Evolutionary conservation across 805 yeast species (phyloP), one percentile per base, ranked within the genome.

Genomic region (Ogataea corticis): DNA sequence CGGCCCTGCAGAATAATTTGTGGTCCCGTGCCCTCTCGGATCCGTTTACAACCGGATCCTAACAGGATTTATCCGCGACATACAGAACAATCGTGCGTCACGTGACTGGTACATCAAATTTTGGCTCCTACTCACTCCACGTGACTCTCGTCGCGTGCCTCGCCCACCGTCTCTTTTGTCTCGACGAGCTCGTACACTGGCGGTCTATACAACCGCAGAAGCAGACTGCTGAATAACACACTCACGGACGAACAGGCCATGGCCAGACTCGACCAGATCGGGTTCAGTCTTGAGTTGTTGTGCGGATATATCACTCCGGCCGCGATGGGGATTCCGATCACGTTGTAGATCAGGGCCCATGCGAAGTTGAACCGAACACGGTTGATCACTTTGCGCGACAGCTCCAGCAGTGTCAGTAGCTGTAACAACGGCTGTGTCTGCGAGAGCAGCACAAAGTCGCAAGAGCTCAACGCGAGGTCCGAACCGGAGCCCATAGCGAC

Each of bases 401-500:
- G 62, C 42, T 78, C 74, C 25, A 86, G 60, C 31, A 86, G 66
- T 0, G 80, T 76, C 30, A 83, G 69, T 35, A 86, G 63, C 1
- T 83, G 71, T 10, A 69, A 60, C 33, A 80, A 58, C 0, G 84
- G 83, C 45, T 70, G 65, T 7, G 70, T 59, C 33, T 81, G 76
- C 7, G 77, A 76, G 45, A 86, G 67, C 27, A 87, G 67, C 15
- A 86, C 83, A 56, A 86, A 85, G 60, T 86, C 88, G 46, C 87
- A 83, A 3, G 90, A 80, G 2, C 85, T 79, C 42, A 85, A 70
- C 0, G 94, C 91, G 38, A 86, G 68, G 52, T 87, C 94, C 1
- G 90, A 80, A 0, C 92, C 92, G 0, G 84, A 75, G 0, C 90
- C 85, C 49, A 86, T 69, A 0, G 94, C 90, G 37, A 86, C 73